These are phyloP conservation scores for Auriscalpium vulgare DNA, from an alignment of 768 basidiomycete genomes.

Conservation along the genomic window DNA sequence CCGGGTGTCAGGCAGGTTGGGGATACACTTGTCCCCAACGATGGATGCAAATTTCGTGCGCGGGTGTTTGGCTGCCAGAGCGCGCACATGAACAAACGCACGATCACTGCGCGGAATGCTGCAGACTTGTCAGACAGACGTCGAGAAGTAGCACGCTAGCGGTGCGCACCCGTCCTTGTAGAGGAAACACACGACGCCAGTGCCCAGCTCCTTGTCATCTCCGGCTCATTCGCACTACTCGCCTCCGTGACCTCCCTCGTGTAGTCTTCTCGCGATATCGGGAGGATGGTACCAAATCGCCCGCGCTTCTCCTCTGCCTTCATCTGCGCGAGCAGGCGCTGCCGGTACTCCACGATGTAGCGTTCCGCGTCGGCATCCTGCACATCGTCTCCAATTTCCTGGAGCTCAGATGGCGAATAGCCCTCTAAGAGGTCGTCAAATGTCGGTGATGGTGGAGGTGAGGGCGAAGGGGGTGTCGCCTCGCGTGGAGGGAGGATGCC, in stretches of 20 bases:
- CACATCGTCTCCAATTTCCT: constrained; percentile 64
- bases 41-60: constrained; percentile 95
- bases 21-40: constrained; percentile 89
- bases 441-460: constrained; percentile 60
- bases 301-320: constrained; percentile 47
- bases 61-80: constrained; percentile 75
- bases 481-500: constrained; percentile 81
- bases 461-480: constrained; percentile 62
- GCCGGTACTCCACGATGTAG: constrained; percentile 56
- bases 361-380: constrained; percentile 72
- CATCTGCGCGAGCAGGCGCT: constrained; percentile 59
- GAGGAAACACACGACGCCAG: constrained; percentile 88
- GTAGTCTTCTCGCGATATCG: constrained; percentile 90
- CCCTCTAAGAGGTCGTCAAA: constrained; percentile 62
- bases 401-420: constrained; percentile 53
- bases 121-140: background rate
- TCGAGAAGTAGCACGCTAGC: background rate
- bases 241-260: constrained; percentile 93
- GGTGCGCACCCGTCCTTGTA: constrained; percentile 86
- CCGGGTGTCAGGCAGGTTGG: constrained; percentile 87
- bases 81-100: constrained; percentile 59
- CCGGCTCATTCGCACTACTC: constrained; percentile 63
- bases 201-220: constrained; percentile 65
- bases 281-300: constrained; percentile 78
- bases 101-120: no score